phyloP scores from a whole-genome alignment of 345 rosid genomes.

The Diplotaxis tenuifolia region DNA sequence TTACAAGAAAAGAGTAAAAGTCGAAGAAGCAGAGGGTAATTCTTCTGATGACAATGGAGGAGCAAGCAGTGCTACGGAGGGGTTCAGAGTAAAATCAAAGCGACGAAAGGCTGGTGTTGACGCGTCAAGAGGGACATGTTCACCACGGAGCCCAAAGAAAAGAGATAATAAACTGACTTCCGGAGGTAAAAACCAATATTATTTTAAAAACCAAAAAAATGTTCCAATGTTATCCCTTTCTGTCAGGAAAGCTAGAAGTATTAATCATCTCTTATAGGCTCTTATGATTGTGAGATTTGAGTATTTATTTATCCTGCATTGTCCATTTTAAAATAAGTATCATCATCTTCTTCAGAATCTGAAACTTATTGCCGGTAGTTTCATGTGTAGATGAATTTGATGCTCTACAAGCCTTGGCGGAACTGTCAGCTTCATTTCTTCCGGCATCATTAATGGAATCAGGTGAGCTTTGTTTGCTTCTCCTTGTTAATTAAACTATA shows the following conservation, averaged over 20 bases:
- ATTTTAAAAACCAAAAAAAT: no score
- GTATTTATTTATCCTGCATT: neutral
- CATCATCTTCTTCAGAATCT: no score
- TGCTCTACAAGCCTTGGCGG: constrained; percentile 80
- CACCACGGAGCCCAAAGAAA: constrained; percentile 47
- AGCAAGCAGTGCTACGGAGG: constrained; percentile 89
- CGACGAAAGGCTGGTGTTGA: no score
- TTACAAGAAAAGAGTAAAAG: constrained; percentile 55
- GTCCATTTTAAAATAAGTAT: neutral
- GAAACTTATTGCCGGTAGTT: no score
- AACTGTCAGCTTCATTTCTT: constrained; percentile 59
- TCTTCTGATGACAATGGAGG: constrained; percentile 69
- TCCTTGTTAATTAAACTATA: no score
- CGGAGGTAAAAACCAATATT: constrained; percentile 71
- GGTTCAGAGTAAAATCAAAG: constrained; percentile 40
- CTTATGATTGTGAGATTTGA: neutral
- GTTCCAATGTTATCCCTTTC: neutral
- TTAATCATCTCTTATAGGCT: neutral
- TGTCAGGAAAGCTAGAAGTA: neutral
- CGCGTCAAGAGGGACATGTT: constrained; percentile 45
- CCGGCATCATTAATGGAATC: constrained; percentile 60
- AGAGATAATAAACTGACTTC: constrained; percentile 57
- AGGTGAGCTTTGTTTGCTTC: no score
- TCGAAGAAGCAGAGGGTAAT: constrained; percentile 47
- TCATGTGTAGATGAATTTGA: constrained; percentile 60